A percentile compares a stretch with the other conserved stretches of the same genome.
Evolutionary conservation across 192 early-diverging fungal species (phyloP).

Genomic region (Glomus cerebriforme): DNA sequence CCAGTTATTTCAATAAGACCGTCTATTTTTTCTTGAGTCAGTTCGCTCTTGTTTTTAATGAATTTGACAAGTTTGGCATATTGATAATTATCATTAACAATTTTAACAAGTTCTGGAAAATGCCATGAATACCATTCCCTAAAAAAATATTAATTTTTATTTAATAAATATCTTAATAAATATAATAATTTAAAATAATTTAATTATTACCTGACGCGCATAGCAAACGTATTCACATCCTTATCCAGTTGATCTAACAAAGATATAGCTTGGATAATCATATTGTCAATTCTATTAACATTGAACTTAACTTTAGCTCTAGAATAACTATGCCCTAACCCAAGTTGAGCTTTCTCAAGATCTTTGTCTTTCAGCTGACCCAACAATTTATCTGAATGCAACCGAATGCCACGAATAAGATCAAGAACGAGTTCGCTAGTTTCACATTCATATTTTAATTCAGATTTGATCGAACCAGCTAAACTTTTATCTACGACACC

Average conservation of each 20-base stretch:
- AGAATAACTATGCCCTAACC: constrained; percentile 98
- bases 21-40: constrained; percentile 76
- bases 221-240: constrained; percentile 97
- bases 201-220: constrained; percentile 73
- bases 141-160: background rate
- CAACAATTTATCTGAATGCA: constrained; percentile 88
- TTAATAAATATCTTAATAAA: background rate
- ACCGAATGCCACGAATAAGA: constrained; percentile 90
- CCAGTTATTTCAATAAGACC: constrained; percentile 79
- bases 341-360: constrained; percentile 90
- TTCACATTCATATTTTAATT: constrained; percentile 28
- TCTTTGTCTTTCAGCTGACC: constrained; percentile 91
- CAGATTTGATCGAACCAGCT: constrained; percentile 13
- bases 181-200: background rate
- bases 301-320: constrained; percentile 99
- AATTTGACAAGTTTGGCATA: constrained; percentile 89
- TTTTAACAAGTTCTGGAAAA: constrained; percentile 98
- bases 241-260: constrained; percentile 98
- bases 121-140: constrained; percentile 99
- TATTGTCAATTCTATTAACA: constrained; percentile 97
- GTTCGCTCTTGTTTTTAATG: constrained; percentile 88
- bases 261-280: constrained; percentile 85
- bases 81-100: constrained; percentile 89
- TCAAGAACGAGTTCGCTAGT: constrained; percentile 77
- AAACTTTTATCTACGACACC: constrained; percentile 29